Evolutionary conservation across 306 rosid genomes (phyloP).

Genomic region (Elaeagnus macrophylla): DNA sequence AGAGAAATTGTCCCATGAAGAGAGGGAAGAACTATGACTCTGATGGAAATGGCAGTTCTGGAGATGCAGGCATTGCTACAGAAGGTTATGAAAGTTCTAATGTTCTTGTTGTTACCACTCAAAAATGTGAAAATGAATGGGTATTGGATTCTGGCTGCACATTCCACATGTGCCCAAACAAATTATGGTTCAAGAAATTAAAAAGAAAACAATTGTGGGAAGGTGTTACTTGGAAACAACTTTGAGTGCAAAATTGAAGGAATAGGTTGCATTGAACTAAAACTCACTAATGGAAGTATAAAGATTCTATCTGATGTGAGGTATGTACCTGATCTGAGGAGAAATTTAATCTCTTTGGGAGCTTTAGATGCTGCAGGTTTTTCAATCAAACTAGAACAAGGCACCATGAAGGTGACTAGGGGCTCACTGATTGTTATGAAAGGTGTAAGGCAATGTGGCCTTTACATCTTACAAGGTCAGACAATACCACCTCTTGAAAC

Average conservation of each 20-base stretch:
- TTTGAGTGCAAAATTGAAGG: not conserved
- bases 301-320: not conserved
- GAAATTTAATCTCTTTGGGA: not conserved
- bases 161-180: not conserved
- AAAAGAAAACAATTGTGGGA: not conserved
- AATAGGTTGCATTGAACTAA: not conserved
- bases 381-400: not conserved
- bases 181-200: not conserved
- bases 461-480: not conserved
- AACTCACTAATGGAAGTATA: not conserved
- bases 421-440: not conserved
- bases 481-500: not conserved
- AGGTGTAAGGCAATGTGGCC: not conserved
- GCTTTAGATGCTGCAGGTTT: not conserved
- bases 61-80: not conserved
- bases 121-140: not conserved
- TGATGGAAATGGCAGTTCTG: no score
- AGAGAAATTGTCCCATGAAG: not conserved
- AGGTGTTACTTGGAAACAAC: not conserved
- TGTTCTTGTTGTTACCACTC: not conserved
- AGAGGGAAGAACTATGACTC: not conserved
- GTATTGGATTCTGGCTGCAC: not conserved
- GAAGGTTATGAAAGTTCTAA: not conserved
- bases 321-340: not conserved
- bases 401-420: not conserved